Evolutionary conservation across 495 filamentous ascomycete species (phyloP), one percentile per base, ranked within the genome.

Genomic region (Evernia prunastri): DNA sequence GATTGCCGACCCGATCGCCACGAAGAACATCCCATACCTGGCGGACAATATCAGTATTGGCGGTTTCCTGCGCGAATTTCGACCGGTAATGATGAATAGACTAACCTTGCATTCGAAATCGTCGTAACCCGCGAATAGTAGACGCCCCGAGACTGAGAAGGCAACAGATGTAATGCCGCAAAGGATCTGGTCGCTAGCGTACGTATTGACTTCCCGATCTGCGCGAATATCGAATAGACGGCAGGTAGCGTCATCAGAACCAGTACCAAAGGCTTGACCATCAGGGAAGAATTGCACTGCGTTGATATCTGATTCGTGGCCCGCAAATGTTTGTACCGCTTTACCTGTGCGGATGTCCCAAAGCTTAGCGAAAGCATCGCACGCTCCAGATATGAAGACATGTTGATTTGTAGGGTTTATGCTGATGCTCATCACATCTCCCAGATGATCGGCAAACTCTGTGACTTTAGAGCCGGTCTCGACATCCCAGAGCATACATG

Each of bases 241-340:
- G 84, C 94, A 98, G 53, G 92, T 96, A 60, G 94, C 94, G 75
- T 98, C 94, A 69, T 98, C 94, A 63, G 94, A 98, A 66, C 94
- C 94, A 57, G 94, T 98, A 66, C 96, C 95, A 71, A 98, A 97
- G 45, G 94, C 96, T 73, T 98, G 96, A 66, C 94, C 94, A 73
- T 97, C 96, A 56, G 94, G 94, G 86, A 98, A 97, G 79, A 97
- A 98, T 69, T 97, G 95, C 68, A 98, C 96, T 68, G 94, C 94
- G 73, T 98, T 98, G 81, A 98, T 98, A 70, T 98, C 94, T 36
- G 92, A 97, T 74, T 97, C 95, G 78, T 98, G 94, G 45, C 95
- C 94, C 58, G 93, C 91, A 72, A 98, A 98, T 1, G 94, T 98
- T 77, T 98, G 94, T 59, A 96, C 91, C 70, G 95, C 95, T 82